Evolutionary conservation across 2,329 filamentous ascomycete genomes (phyloP).

Genomic region (Xylariaceae sp.): DNA sequence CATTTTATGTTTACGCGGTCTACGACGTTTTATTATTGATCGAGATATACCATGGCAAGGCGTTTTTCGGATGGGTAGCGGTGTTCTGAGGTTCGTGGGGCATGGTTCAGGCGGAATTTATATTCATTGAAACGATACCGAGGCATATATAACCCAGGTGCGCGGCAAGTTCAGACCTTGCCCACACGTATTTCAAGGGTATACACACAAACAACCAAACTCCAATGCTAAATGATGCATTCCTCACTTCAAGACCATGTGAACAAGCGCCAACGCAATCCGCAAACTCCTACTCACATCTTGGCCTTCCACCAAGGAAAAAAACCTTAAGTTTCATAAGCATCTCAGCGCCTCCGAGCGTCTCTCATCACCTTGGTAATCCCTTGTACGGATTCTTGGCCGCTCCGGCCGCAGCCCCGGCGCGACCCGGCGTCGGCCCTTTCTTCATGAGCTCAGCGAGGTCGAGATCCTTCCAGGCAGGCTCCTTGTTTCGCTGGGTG

Average conservation of each 20-base stretch:
- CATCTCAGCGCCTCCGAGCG: neutral
- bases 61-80: conserved; percentile 25
- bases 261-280: conserved; percentile 6
- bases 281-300: neutral
- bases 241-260: neutral
- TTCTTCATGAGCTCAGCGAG: conserved; percentile 73
- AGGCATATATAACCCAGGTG: neutral
- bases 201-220: conserved; percentile 6
- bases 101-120: conserved; percentile 10
- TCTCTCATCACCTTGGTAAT: conserved; percentile 43
- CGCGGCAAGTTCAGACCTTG: neutral
- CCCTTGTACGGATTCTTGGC: conserved; percentile 37
- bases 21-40: conserved; percentile 14
- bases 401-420: conserved; percentile 25
- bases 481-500: conserved; percentile 73
- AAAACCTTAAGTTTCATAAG: neutral
- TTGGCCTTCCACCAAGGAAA: neutral
- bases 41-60: conserved; percentile 33
- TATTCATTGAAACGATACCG: neutral
- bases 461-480: conserved; percentile 80
- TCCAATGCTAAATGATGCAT: conserved; percentile 6
- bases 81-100: conserved; percentile 18
- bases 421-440: conserved; percentile 49
- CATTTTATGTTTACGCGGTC: conserved; percentile 10
- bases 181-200: neutral